phyloP scores from a whole-genome alignment of 345 rosid genomes.

The Murraya koenigii region DNA sequence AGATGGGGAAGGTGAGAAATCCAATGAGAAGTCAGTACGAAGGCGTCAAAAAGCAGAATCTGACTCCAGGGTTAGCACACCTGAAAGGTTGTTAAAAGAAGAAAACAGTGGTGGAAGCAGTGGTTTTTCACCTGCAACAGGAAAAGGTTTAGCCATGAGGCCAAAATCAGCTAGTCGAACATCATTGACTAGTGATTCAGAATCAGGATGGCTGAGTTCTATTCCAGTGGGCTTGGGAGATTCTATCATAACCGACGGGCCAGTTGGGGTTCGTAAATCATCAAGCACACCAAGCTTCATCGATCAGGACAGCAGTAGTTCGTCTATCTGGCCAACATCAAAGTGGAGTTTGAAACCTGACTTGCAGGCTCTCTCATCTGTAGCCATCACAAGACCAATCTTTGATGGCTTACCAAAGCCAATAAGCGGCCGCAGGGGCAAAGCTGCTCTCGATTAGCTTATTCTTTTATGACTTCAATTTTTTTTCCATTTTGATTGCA shows the following conservation, averaged over 20 bases:
- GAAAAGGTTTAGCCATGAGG: constrained; percentile 53
- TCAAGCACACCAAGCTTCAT: constrained; percentile 55
- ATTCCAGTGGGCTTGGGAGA: constrained; percentile 41
- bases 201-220: constrained; percentile 36
- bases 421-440: constrained; percentile 43
- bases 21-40: constrained; percentile 40
- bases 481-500: not conserved
- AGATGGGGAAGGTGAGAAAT: constrained; percentile 41
- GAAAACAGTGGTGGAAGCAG: constrained; percentile 44
- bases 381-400: constrained; percentile 45
- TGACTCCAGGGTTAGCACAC: constrained; percentile 32
- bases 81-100: constrained; percentile 51
- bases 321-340: constrained; percentile 44
- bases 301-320: constrained; percentile 36
- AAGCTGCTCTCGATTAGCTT: constrained; percentile 56
- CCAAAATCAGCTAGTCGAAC: constrained; percentile 52
- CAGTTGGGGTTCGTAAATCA: constrained; percentile 44
- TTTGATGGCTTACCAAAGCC: constrained; percentile 61
- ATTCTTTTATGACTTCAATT: not conserved
- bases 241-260: constrained; percentile 30
- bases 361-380: constrained; percentile 44
- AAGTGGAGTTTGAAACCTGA: constrained; percentile 56
- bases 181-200: constrained; percentile 33
- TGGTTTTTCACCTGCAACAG: constrained; percentile 35
- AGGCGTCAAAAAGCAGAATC: constrained; percentile 56